Conservation (phyloP, 1,284 basidiomycete genomes). For the Cerioporus squamosus region DNA sequence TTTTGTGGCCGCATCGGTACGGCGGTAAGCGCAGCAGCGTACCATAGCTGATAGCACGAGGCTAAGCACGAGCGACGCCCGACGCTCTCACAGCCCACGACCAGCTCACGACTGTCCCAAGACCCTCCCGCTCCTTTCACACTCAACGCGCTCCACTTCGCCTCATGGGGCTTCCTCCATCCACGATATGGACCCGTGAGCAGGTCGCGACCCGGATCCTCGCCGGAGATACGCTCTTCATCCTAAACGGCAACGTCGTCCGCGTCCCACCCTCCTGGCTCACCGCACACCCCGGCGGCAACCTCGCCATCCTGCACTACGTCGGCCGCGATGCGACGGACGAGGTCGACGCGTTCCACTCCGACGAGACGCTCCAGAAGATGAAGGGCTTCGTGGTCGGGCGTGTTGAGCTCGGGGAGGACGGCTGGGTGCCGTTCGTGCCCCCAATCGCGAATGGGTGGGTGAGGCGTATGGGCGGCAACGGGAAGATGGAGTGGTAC, state of each 20-base stretch:
- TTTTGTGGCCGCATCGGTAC: neutral
- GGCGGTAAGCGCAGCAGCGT: neutral
- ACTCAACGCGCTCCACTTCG: neutral
- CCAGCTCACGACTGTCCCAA: neutral
- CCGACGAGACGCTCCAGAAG: constrained; percentile 60
- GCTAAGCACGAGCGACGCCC: neutral
- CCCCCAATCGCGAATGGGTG: constrained; percentile 92
- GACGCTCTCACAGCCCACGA: no score
- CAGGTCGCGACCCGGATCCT: constrained; percentile 73
- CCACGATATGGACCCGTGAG: constrained; percentile 53
- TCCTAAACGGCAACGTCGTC: constrained; percentile 81
- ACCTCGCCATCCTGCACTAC: constrained; percentile 92
- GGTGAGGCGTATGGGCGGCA: constrained; percentile 52
- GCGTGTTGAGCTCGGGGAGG: constrained; percentile 59
- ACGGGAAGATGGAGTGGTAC: constrained; percentile 58
- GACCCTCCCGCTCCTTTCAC: neutral
- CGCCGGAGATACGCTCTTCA: constrained; percentile 78
- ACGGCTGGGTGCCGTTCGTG: constrained; percentile 81
- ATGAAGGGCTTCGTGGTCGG: constrained; percentile 82
- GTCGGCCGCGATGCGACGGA: constrained; percentile 94
- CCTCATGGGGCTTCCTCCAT: constrained; percentile 34
- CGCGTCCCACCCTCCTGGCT: constrained; percentile 88
- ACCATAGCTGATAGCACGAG: neutral
- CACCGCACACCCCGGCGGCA: constrained; percentile 86
- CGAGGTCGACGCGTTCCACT: constrained; percentile 95